Evolutionary conservation across 2,329 filamentous ascomycete genomes (phyloP), one percentile per base, ranked within the genome.

Genomic region (Aspergillus puulaauensis): DNA sequence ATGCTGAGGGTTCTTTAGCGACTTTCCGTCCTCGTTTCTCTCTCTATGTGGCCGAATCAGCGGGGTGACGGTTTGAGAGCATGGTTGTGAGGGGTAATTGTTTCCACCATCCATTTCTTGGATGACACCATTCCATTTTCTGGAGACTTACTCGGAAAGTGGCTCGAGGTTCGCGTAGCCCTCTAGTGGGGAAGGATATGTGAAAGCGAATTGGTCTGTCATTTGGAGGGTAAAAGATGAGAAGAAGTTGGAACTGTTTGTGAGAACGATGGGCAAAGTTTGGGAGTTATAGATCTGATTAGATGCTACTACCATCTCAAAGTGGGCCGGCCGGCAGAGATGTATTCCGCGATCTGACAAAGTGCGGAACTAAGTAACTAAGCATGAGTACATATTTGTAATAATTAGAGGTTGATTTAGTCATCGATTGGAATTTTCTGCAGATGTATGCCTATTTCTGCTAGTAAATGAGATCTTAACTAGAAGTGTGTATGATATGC

Each of bases 21-120:
- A 91, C 77, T 96, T 96, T 48, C 90, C 90, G 71, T 96, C 90
- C 39, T 83, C 84, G 47, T 81, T 80, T 62, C 76, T 82, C 64
- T 90, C 86, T 35, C 81, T 83, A 45, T 41, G 9, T 19, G 21
- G 11, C 8, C n/a, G 24, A 11, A 43, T 33, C 6, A 7, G 11
- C 7, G 11, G 23, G 41, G 19, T 12, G n/a, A 24, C 14, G 8
- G 24, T 57, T 35, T 23, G 54, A 57, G 39, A 54, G 35, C 27
- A 24, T 44, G 41, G 17, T 21, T 21, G 24, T 44, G 47, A 41
- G 39, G 40, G 48, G n/a, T 33, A 45, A 21, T 48, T 40, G 3
- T 21, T 49, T 33, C 35, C 31, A 46, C 37, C 24, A 56, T 53
- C 21, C 17, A 31, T 5, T 27, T 14, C 15, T n/a, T 15, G 8